phyloP scores from a whole-genome alignment of 2,329 filamentous ascomycete genomes.

The Alternaria sp. region DNA sequence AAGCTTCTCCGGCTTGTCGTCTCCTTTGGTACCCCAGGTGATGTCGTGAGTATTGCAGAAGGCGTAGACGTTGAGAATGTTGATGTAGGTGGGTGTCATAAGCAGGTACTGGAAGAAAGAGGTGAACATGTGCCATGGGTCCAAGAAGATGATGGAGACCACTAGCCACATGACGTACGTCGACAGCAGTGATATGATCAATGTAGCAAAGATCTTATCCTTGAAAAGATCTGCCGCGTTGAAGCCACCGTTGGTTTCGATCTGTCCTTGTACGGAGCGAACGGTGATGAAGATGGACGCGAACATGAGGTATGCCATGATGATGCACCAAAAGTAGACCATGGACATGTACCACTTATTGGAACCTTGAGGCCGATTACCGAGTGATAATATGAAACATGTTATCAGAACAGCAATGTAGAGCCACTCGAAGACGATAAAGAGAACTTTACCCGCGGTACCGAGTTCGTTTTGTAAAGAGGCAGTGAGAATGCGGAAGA shows the following conservation, averaged over 20 bases:
- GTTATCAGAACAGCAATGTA: slow-evolving; percentile 91
- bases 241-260: slow-evolving; percentile 69
- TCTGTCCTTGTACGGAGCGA: slow-evolving; percentile 76
- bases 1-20: slow-evolving; percentile 92
- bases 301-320: slow-evolving; percentile 93
- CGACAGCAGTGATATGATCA: slow-evolving; percentile 89
- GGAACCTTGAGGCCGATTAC: slow-evolving; percentile 92
- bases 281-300: slow-evolving; percentile 95
- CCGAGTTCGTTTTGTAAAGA: slow-evolving; percentile 83
- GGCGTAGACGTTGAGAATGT: slow-evolving; percentile 97
- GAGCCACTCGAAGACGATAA: slow-evolving; percentile 93
- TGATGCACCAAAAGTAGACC: slow-evolving; percentile 97
- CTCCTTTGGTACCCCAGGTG: slow-evolving; percentile 97
- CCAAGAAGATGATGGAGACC: slow-evolving; percentile 90
- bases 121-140: slow-evolving; percentile 99
- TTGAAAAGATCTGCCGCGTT: slow-evolving; percentile 76
- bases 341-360: slow-evolving; percentile 94
- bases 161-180: slow-evolving; percentile 95
- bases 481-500: slow-evolving; percentile 94
- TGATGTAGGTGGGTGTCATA: slow-evolving; percentile 94
- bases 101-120: slow-evolving; percentile 91
- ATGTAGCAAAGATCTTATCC: slow-evolving; percentile 88
- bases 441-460: slow-evolving; percentile 77
- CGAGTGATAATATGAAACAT: slow-evolving; percentile 92
- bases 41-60: slow-evolving; percentile 99